Evolutionary conservation across 257 asterid genomes (phyloP).

Genomic region (Ballota nigra): DNA sequence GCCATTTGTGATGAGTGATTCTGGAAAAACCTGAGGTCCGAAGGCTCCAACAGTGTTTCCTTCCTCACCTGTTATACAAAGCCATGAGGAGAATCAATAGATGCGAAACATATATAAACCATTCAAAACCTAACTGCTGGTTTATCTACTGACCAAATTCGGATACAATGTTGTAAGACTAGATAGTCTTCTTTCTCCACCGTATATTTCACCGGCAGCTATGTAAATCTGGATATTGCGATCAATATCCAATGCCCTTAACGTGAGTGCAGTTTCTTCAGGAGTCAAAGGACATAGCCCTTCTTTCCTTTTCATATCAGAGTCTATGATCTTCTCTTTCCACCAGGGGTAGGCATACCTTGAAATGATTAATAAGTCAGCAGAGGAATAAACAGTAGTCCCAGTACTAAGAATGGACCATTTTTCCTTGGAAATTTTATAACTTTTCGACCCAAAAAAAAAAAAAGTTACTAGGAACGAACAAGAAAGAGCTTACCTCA

Average conservation of each 20-base stretch:
- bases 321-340: slow-evolving; percentile 93
- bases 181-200: slow-evolving; percentile 77
- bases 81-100: slow-evolving; percentile 8
- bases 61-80: slow-evolving; percentile 67
- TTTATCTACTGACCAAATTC: slow-evolving; percentile 60
- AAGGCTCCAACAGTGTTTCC: slow-evolving; percentile 81
- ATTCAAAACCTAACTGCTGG: not conserved
- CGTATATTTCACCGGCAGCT: slow-evolving; percentile 98
- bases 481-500: slow-evolving; percentile 55
- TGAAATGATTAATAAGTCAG: slow-evolving; percentile 27
- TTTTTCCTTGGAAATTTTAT: too few relatives aligned
- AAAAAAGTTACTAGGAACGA: too few relatives aligned
- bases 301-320: slow-evolving; percentile 88
- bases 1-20: slow-evolving; percentile 99
- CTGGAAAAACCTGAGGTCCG: slow-evolving; percentile 81
- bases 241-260: slow-evolving; percentile 82
- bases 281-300: slow-evolving; percentile 97
- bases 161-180: slow-evolving; percentile 73
- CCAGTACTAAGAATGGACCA: too few relatives aligned
- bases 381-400: slow-evolving; percentile 1
- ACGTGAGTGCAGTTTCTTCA: slow-evolving; percentile 87
- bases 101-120: not conserved
- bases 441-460: too few relatives aligned
- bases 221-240: slow-evolving; percentile 75
- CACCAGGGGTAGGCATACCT: slow-evolving; percentile 99